Conservation (phyloP, 2,329 filamentous ascomycete species). For the Ceratocystis lukuohia region DNA sequence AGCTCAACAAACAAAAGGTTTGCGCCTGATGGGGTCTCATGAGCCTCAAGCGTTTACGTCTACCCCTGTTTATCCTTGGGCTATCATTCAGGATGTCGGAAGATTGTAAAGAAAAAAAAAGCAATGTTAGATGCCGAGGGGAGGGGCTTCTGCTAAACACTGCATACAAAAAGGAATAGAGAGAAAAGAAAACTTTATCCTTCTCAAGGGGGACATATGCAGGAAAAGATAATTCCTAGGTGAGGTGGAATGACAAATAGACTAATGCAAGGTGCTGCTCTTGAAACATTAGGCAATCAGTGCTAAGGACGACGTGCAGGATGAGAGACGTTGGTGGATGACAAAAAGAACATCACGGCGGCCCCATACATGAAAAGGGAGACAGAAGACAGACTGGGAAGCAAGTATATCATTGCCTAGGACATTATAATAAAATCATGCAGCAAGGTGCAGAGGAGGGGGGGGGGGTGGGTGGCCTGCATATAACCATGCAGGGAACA, state of each 20-base stretch:
- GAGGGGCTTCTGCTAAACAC: background rate
- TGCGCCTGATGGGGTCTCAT: no score
- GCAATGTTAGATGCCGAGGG: background rate
- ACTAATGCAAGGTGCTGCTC: background rate
- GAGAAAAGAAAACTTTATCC: background rate
- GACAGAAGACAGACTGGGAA: background rate
- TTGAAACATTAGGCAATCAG: background rate
- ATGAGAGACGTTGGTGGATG: background rate
- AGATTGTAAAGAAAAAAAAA: slow-evolving; percentile 1
- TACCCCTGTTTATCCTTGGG: no score
- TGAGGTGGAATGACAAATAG: background rate
- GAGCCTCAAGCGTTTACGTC: no score
- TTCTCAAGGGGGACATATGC: background rate
- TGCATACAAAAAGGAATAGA: background rate
- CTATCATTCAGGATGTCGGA: no score
- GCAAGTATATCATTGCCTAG: background rate
- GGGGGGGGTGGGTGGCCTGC: no score
- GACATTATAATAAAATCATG: background rate
- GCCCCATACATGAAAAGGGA: background rate
- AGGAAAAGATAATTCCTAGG: background rate
- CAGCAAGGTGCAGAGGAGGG: background rate
- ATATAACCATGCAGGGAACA: no score
- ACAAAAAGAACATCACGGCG: background rate
- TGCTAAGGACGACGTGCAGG: background rate
- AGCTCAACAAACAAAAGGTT: no score